These are phyloP conservation scores for Myochromella boudieri DNA, from an alignment of 768 basidiomycete species.

Conservation along the genomic window DNA sequence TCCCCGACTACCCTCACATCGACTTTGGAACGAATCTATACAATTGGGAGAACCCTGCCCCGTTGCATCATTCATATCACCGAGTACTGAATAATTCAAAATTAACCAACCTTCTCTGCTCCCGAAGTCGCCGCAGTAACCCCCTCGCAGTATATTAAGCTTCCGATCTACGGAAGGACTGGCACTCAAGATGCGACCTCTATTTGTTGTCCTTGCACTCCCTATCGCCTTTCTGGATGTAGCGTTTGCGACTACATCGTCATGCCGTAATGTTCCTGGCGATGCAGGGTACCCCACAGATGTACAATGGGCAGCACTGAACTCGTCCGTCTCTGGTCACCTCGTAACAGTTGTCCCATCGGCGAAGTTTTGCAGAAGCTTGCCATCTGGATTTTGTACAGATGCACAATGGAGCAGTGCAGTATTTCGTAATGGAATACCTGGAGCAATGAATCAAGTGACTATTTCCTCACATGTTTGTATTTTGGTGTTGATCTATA, in stretches of 20 bases:
- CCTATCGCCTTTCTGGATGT: not conserved
- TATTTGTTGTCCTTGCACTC: not conserved
- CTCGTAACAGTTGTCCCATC: slow-evolving; percentile 22
- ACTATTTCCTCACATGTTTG: no score
- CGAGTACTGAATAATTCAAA: no score
- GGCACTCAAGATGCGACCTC: not conserved
- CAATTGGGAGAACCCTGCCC: no score
- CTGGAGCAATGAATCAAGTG: slow-evolving; percentile 22
- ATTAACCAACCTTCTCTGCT: no score
- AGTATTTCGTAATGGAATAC: slow-evolving; percentile 17
- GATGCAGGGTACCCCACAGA: slow-evolving; percentile 18
- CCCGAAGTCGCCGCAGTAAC: no score
- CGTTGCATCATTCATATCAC: no score
- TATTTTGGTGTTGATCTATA: not conserved
- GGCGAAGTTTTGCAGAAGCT: slow-evolving; percentile 18
- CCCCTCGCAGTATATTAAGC: no score
- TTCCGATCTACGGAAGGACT: no score
- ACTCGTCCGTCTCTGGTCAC: slow-evolving; percentile 21
- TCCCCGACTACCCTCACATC: no score
- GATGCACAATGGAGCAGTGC: slow-evolving; percentile 17
- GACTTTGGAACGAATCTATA: no score
- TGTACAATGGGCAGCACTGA: slow-evolving; percentile 19
- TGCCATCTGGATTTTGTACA: slow-evolving; percentile 2
- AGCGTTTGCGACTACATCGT: not conserved
- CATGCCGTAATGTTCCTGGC: slow-evolving; percentile 24